phyloP scores from a whole-genome alignment of 2,329 filamentous ascomycete species.

The Sporothrix phasma region DNA sequence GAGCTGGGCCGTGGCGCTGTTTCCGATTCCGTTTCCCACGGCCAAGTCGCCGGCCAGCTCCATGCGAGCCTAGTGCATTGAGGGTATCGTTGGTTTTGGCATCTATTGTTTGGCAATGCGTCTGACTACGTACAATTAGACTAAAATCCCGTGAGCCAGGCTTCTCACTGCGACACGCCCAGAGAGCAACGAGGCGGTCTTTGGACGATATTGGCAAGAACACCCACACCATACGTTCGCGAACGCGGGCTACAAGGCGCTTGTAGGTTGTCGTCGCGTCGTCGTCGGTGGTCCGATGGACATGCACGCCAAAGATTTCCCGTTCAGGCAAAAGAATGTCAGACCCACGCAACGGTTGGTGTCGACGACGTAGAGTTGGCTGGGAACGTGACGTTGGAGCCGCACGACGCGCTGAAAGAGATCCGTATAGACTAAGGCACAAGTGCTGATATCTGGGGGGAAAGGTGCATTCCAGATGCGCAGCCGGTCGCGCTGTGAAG shows the following conservation, averaged over 20 bases:
- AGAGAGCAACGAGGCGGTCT: not conserved
- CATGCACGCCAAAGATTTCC: conserved; percentile 1
- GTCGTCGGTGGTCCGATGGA: not conserved
- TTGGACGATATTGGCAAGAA: not conserved
- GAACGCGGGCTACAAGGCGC: not conserved
- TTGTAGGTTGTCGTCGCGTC: not conserved
- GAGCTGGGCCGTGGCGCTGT: not conserved
- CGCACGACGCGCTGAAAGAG: not conserved
- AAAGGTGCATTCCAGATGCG: not conserved
- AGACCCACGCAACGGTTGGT: not conserved
- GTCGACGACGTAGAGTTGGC: not conserved
- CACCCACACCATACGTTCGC: conserved; percentile 1
- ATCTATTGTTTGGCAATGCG: too few relatives aligned
- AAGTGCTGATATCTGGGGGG: not conserved
- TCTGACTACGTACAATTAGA: not conserved
- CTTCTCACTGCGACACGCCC: not conserved
- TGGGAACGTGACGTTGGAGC: not conserved
- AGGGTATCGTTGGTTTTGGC: too few relatives aligned
- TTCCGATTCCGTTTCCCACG: not conserved
- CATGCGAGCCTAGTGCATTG: not conserved
- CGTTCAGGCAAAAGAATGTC: not conserved
- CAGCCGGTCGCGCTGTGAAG: not conserved
- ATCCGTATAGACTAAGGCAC: not conserved
- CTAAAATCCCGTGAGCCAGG: not conserved
- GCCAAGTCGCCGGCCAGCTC: conserved; percentile 1